Conservation (phyloP, 495 filamentous ascomycete species). For the Hamigera avellanea region DNA sequence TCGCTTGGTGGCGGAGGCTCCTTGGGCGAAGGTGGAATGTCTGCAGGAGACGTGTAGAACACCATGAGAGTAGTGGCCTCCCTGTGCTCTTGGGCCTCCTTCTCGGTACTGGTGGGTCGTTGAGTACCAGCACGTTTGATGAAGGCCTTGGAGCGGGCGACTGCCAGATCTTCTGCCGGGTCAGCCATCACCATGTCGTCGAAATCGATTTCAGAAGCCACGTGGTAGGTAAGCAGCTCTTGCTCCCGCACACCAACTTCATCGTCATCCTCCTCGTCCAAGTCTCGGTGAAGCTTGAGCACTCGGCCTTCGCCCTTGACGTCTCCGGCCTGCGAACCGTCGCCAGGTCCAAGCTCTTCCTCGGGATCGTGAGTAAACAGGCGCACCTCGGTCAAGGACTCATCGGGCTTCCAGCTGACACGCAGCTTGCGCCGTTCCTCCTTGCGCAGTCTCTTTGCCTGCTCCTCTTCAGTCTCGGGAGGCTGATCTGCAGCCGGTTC, state of each 20-base stretch:
- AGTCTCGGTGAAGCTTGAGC: slow-evolving; percentile 59
- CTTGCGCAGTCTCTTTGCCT: slow-evolving; percentile 61
- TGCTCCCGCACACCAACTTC: slow-evolving; percentile 39
- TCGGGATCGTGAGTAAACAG: slow-evolving; percentile 71
- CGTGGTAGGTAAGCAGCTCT: slow-evolving; percentile 29
- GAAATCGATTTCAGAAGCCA: slow-evolving; percentile 43
- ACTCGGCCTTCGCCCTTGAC: slow-evolving; percentile 68
- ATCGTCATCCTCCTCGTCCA: slow-evolving; percentile 59
- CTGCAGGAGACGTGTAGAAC: slow-evolving; percentile 58
- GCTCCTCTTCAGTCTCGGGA: slow-evolving; percentile 69
- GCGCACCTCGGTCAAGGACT: slow-evolving; percentile 57
- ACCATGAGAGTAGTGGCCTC: slow-evolving; percentile 76
- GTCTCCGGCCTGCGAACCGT: slow-evolving; percentile 55
- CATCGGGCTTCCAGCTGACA: slow-evolving; percentile 62
- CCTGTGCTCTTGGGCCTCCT: slow-evolving; percentile 53
- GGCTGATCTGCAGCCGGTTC: slow-evolving; percentile 41
- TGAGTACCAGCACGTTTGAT: slow-evolving; percentile 52
- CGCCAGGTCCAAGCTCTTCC: slow-evolving; percentile 62
- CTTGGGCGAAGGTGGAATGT: slow-evolving; percentile 66
- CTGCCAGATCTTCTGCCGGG: slow-evolving; percentile 35
- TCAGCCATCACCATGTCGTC: slow-evolving; percentile 31
- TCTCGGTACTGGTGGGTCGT: slow-evolving; percentile 50
- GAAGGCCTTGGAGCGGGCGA: slow-evolving; percentile 42
- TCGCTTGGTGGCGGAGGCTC: slow-evolving; percentile 48
- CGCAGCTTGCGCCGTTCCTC: slow-evolving; percentile 62